phyloP scores from a whole-genome alignment of 2,329 filamentous ascomycete species.

The Hymenoscyphus scutula region DNA sequence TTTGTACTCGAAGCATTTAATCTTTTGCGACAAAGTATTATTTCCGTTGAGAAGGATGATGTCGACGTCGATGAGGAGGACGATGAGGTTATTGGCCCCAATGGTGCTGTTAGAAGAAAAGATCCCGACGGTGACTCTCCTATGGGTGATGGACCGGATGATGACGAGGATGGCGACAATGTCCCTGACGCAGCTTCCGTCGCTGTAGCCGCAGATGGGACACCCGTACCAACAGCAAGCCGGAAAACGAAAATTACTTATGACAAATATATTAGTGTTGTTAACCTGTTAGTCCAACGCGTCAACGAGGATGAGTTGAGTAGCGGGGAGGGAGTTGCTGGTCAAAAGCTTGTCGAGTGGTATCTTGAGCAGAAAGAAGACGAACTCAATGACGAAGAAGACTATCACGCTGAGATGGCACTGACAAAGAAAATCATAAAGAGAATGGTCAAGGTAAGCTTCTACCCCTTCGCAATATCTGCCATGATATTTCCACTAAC shows the following conservation, averaged over 20 bases:
- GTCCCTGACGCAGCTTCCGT: conserved; percentile 32
- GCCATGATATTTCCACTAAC: conserved; percentile 44
- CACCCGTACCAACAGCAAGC: conserved; percentile 27
- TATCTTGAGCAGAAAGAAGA: conserved; percentile 90
- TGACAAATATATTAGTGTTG: conserved; percentile 89
- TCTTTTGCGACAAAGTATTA: conserved; percentile 89
- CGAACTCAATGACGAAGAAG: conserved; percentile 76
- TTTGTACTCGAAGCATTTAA: conserved; percentile 94
- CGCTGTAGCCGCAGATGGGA: conserved; percentile 23
- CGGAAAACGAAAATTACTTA: conserved; percentile 85
- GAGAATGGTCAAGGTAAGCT: conserved; percentile 84
- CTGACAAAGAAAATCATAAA: conserved; percentile 84
- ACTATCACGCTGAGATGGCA: conserved; percentile 70
- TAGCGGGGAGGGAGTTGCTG: conserved; percentile 78
- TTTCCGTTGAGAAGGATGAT: conserved; percentile 96
- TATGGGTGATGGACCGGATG: conserved; percentile 49
- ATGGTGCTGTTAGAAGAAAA: conserved; percentile 42
- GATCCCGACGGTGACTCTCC: conserved; percentile 49
- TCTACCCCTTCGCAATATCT: neutral
- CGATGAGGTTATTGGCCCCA: conserved; percentile 49
- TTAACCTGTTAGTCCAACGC: conserved; percentile 79
- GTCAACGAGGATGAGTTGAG: conserved; percentile 78
- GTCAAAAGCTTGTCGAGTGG: conserved; percentile 79
- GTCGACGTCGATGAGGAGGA: conserved; percentile 87
- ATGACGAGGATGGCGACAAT: conserved; percentile 45